Base-by-base conservation (phyloP, 345 rosid species). In the Eucalyptus curtisii region DNA sequence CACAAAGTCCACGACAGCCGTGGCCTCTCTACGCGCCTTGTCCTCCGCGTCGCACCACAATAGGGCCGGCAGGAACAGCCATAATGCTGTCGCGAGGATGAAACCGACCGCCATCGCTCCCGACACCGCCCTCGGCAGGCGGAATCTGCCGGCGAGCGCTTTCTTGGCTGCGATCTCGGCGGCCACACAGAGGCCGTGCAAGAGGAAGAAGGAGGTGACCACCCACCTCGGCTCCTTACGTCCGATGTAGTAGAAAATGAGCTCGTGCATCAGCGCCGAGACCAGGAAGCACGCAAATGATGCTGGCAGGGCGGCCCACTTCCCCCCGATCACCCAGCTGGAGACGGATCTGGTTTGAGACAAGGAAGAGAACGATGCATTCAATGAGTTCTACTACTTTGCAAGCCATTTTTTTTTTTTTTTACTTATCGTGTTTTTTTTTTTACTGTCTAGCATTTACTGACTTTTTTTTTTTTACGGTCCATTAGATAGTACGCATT, bases 181-280 rank as follows among this genome's bases (percentile, higher is more conserved):
- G 80, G 81, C 82, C 57, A 92, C 40, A 86, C 71, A n/a, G 71
- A 61, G 71, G 71, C 98, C 95, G 48, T 96, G 93, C 19, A 95
- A 52, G 47, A 95, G 85, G 15, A 96, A 96, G 90, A 94, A 95
- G 91, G 90, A 88, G 57, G 91, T 88, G 68, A 95, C 30, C 59
- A 91, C 95, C 95, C 96, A 89, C 1, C 92, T 91, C 49, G 96
- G 97, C 16, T 16, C 86, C 89, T 90, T 27, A n/a, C 94, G 91
- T n/a, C 64, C n/a, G 17, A 66, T n/a, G 90, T 95, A 94, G 85
- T 88, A 96, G 90, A 95, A 95, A 40, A 95, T 86, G 8, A 95
- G 94, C 93, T 94, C 96, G 79, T 96, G 99, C 96, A 95, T 94
- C 2, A 92, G 7, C 6, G 90, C 96, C 1, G 98, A 95, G 4